Percentiles rank a stretch among this genome's conserved stretches.
phyloP scores from a whole-genome alignment of 495 filamentous ascomycete species.

The Collariella sp. region DNA sequence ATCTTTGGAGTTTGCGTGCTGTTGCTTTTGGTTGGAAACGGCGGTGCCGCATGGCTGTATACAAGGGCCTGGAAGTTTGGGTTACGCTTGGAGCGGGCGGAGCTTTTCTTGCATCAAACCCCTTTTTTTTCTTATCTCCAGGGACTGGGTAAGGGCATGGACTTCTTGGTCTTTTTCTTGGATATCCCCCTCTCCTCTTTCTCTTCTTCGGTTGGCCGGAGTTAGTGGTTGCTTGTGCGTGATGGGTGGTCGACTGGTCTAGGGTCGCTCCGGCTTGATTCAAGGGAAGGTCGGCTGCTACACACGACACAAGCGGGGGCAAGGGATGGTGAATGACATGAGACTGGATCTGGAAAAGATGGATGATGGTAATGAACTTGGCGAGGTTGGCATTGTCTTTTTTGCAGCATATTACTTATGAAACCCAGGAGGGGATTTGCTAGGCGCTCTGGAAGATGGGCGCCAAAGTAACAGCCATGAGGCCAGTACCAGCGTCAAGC shows the following conservation, averaged over 20 bases:
- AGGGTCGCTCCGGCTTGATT: background rate
- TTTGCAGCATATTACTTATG: background rate
- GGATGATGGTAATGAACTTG: background rate
- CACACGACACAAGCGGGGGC: background rate
- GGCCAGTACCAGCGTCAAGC: background rate
- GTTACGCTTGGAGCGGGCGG: background rate
- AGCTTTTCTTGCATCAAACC: background rate
- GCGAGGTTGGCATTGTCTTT: background rate
- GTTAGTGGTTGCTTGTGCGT: background rate
- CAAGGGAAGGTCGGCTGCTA: background rate
- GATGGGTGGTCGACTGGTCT: background rate
- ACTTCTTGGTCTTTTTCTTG: background rate
- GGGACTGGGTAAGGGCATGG: background rate
- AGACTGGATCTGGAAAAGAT: slow-evolving; percentile 1
- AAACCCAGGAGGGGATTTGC: background rate
- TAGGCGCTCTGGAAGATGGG: background rate
- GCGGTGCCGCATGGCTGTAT: background rate
- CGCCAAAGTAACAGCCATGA: background rate
- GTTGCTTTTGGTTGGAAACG: background rate
- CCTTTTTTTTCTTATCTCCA: background rate
- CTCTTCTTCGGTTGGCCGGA: background rate
- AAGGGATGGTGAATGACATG: background rate
- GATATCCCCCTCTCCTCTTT: background rate
- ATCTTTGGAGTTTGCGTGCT: slow-evolving; percentile 2
- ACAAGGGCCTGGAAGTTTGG: background rate